These are phyloP conservation scores for Wickerhamomyces xylosicus DNA, from an alignment of 805 yeast genomes.

Conservation along the genomic window DNA sequence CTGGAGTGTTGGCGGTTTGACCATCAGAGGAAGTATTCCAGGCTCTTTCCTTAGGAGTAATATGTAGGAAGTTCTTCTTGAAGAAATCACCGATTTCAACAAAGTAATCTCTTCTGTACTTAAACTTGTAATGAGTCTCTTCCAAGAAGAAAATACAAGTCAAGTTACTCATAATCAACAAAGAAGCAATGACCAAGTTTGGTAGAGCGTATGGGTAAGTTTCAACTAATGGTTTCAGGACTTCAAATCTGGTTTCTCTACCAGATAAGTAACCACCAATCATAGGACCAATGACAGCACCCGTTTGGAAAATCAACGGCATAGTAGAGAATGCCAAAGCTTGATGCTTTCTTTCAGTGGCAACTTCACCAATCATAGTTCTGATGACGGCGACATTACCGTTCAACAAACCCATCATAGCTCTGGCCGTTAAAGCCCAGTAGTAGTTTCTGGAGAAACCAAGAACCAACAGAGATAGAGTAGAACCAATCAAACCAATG, in stretches of 20 bases:
- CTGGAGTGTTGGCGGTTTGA: neutral
- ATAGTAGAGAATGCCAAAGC: slow-evolving; percentile 7
- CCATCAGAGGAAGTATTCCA: slow-evolving; percentile 3
- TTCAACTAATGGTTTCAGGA: slow-evolving; percentile 3
- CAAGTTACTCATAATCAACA: slow-evolving; percentile 1
- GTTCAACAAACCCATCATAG: slow-evolving; percentile 6
- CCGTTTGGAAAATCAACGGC: slow-evolving; percentile 7
- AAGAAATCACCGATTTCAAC: slow-evolving; percentile 6
- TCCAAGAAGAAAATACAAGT: slow-evolving; percentile 6
- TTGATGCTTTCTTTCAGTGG: slow-evolving; percentile 9
- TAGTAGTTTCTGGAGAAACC: slow-evolving; percentile 6
- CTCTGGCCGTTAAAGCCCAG: slow-evolving; percentile 4
- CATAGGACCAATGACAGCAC: slow-evolving; percentile 8
- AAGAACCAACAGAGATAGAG: slow-evolving; percentile 1
- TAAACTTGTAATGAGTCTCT: slow-evolving; percentile 7
- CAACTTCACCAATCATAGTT: slow-evolving; percentile 9
- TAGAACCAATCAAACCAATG: slow-evolving; percentile 1
- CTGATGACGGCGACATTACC: slow-evolving; percentile 11
- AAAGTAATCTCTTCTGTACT: slow-evolving; percentile 5
- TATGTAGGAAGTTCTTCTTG: neutral
- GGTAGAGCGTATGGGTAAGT: slow-evolving; percentile 8
- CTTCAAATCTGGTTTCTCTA: slow-evolving; percentile 1
- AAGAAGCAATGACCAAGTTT: slow-evolving; percentile 3
- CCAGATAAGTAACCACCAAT: slow-evolving; percentile 10
- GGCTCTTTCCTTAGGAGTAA: slow-evolving; percentile 1